Conservation (phyloP, 768 basidiomycete genomes). For the Obba rivulosa region DNA sequence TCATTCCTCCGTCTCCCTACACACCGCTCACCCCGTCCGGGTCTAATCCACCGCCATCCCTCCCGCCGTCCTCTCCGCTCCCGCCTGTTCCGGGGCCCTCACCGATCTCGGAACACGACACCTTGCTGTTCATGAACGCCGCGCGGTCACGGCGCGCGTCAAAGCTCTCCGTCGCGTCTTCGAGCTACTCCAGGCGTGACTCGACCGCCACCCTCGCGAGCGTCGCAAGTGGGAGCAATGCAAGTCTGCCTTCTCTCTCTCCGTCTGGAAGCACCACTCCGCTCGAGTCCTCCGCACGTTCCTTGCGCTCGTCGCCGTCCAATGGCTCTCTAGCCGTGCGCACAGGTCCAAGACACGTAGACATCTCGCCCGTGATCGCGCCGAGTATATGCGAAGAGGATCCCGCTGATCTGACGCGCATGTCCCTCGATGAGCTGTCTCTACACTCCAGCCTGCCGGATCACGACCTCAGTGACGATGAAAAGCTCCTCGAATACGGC, state of each 20-base stretch:
- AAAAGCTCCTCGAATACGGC: constrained; percentile 15
- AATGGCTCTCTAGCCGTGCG: constrained; percentile 21
- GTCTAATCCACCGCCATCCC: constrained; percentile 51
- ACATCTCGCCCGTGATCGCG: constrained; percentile 18
- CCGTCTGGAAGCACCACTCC: constrained; percentile 19
- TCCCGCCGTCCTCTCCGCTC: constrained; percentile 52
- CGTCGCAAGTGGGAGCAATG: constrained; percentile 15
- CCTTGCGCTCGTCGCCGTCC: constrained; percentile 23
- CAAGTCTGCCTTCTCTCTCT: constrained; percentile 13
- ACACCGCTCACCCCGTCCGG: constrained; percentile 2
- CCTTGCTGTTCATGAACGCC: constrained; percentile 34
- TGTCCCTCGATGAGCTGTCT: constrained; percentile 24
- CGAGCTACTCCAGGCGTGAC: constrained; percentile 21
- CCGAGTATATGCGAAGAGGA: constrained; percentile 27
- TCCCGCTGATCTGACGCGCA: constrained; percentile 17
- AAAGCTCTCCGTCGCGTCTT: constrained; percentile 26
- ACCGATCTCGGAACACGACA: constrained; percentile 45
- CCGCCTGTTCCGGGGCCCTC: constrained; percentile 66
- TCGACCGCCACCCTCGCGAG: constrained; percentile 22
- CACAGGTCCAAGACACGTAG: constrained; percentile 4
- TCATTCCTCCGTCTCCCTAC: constrained; percentile 23
- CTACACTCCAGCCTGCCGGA: constrained; percentile 13
- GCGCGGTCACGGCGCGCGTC: constrained; percentile 31
- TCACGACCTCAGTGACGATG: constrained; percentile 16
- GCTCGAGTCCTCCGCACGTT: constrained; percentile 19